These are phyloP conservation scores for Gossypium gossypioides DNA, from an alignment of 441 rosid species.

Conservation along the genomic window DNA sequence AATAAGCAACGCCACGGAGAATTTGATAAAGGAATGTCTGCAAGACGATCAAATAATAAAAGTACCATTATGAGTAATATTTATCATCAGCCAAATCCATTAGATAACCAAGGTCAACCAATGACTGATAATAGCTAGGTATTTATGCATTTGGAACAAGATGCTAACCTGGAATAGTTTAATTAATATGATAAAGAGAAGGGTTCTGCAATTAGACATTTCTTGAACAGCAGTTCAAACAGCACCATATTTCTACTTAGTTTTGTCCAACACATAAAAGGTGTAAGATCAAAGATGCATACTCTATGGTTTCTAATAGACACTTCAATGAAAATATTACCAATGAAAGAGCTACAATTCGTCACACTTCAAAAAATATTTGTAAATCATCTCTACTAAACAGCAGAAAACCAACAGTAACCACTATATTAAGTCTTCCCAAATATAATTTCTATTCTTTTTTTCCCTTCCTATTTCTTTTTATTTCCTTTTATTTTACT, in stretches of 20 bases:
- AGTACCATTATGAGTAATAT: background rate
- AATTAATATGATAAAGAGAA: background rate
- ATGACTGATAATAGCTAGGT: background rate
- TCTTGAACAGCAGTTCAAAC: background rate
- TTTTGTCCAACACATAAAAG: background rate
- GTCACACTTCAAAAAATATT: too few relatives aligned
- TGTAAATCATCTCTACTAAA: background rate
- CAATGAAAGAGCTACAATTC: background rate
- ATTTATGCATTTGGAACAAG: background rate
- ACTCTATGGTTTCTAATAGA: background rate
- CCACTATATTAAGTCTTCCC: background rate
- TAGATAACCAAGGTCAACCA: slow-evolving; percentile 1
- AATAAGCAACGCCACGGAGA: slow-evolving; percentile 87
- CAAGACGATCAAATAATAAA: slow-evolving; percentile 16
- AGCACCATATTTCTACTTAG: background rate
- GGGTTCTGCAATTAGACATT: background rate
- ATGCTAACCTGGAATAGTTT: background rate
- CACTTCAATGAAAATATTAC: background rate
- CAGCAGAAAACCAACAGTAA: background rate
- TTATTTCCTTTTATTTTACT: too few relatives aligned
- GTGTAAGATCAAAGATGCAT: background rate
- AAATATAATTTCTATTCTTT: too few relatives aligned
- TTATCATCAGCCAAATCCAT: background rate
- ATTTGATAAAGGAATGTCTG: slow-evolving; percentile 90
- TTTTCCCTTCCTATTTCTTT: too few relatives aligned